Evolutionary conservation across 2,329 filamentous ascomycete genomes (phyloP).

Genomic region (Aureobasidium sp.): DNA sequence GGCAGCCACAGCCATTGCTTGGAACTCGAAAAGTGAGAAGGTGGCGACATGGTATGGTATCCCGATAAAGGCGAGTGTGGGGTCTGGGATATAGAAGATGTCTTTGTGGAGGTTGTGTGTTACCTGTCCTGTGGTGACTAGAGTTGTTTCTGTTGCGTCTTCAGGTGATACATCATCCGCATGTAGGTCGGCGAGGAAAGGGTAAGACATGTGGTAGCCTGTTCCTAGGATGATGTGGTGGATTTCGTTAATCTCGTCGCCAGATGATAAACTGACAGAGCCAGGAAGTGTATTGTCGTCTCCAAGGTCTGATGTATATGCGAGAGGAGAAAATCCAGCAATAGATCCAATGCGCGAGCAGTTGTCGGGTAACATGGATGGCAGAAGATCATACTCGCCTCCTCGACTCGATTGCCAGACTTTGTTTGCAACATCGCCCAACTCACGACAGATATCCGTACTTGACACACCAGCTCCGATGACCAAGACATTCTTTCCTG

Average conservation of each 20-base stretch:
- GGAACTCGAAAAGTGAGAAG: constrained; percentile 76
- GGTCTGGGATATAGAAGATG: constrained; percentile 76
- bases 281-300: constrained; percentile 43
- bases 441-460: constrained; percentile 59
- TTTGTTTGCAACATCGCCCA: constrained; percentile 47
- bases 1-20: constrained; percentile 67
- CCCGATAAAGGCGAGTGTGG: constrained; percentile 66
- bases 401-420: constrained; percentile 65
- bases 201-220: constrained; percentile 73
- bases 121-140: constrained; percentile 72
- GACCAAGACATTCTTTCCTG: constrained; percentile 63
- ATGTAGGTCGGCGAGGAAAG: constrained; percentile 65
- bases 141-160: constrained; percentile 56
- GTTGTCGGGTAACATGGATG: constrained; percentile 59
- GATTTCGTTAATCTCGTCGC: constrained; percentile 58
- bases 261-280: constrained; percentile 59
- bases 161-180: constrained; percentile 47
- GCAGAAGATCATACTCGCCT: constrained; percentile 66
- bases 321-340: constrained; percentile 41
- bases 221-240: constrained; percentile 72
- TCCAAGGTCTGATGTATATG: background rate
- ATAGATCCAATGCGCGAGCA: constrained; percentile 61
- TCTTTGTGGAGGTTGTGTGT: constrained; percentile 75
- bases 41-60: constrained; percentile 73
- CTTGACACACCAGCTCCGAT: constrained; percentile 64